These are phyloP conservation scores for Friedmanniomyces simplex DNA, from an alignment of 495 filamentous ascomycete species.

Conservation along the genomic window DNA sequence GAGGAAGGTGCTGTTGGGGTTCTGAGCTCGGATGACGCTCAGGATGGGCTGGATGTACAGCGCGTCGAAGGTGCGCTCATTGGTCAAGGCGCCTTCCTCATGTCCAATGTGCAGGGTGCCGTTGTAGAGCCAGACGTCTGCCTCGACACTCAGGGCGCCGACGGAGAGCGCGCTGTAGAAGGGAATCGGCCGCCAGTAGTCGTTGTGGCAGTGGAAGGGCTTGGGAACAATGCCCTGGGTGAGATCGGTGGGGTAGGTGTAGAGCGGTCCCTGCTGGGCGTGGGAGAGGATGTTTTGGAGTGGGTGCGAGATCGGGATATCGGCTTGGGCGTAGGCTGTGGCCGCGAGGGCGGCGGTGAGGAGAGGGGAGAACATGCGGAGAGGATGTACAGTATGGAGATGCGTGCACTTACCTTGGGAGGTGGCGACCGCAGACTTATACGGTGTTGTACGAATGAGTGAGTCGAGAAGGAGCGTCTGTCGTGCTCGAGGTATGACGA, in stretches of 20 bases:
- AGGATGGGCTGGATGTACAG: slow-evolving; percentile 36
- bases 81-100: slow-evolving; percentile 29
- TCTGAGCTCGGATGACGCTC: slow-evolving; percentile 27
- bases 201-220: slow-evolving; percentile 33
- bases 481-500: neutral
- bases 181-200: slow-evolving; percentile 34
- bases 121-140: slow-evolving; percentile 34
- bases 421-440: too few relatives aligned
- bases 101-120: slow-evolving; percentile 34
- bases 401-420: neutral
- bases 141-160: slow-evolving; percentile 30
- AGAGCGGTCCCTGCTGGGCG: slow-evolving; percentile 24
- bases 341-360: slow-evolving; percentile 7
- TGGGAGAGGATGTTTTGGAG: slow-evolving; percentile 32
- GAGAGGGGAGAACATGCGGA: slow-evolving; percentile 5
- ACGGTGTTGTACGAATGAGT: neutral
- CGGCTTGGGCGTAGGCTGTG: slow-evolving; percentile 10
- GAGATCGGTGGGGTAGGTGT: slow-evolving; percentile 32
- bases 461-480: neutral
- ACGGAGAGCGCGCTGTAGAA: slow-evolving; percentile 27
- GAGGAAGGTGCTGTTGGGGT: slow-evolving; percentile 27
- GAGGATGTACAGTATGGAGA: neutral
- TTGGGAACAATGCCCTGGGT: slow-evolving; percentile 34
- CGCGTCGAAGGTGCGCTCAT: slow-evolving; percentile 28
- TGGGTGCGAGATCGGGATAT: slow-evolving; percentile 18